Conservation (phyloP, 83 land plant species). For the Isoetes engelmannii region DNA sequence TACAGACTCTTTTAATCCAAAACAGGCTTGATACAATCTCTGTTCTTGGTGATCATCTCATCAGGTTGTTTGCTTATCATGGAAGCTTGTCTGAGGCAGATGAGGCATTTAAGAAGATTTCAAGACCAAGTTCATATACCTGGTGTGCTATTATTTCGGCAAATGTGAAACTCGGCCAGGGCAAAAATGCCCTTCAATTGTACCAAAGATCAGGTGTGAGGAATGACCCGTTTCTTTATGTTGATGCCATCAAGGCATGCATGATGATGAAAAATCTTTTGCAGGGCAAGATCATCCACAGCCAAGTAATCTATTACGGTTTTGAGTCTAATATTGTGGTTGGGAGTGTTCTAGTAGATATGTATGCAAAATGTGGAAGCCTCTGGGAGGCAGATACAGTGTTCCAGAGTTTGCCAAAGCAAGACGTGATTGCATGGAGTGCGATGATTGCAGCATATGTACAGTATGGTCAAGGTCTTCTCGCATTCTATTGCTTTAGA, state of each 20-base stretch:
- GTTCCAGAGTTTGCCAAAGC: background rate
- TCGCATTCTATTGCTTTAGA: background rate
- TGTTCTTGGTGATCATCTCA: background rate
- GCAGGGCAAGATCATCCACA: background rate
- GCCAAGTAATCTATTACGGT: background rate
- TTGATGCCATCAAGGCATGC: slow-evolving; percentile 4
- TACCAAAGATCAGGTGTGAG: slow-evolving; percentile 6
- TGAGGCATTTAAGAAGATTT: background rate
- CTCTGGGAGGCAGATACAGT: background rate
- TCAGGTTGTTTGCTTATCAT: background rate
- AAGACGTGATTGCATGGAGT: background rate
- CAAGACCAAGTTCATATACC: background rate
- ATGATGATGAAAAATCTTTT: background rate
- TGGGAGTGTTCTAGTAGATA: slow-evolving; percentile 1
- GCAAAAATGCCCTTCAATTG: background rate
- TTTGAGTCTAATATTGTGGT: background rate
- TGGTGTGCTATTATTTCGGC: slow-evolving; percentile 4
- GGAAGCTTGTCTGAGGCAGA: background rate
- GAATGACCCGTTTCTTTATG: background rate
- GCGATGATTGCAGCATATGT: slow-evolving; percentile 4
- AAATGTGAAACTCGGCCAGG: background rate
- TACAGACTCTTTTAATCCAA: background rate
- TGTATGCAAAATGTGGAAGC: slow-evolving; percentile 4
- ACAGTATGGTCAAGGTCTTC: too few relatives aligned
- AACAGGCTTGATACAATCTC: background rate